Evolutionary conservation across 192 early-diverging fungal genomes (phyloP), one percentile per base, ranked within the genome.

Genomic region (Backusella morwellensis): DNA sequence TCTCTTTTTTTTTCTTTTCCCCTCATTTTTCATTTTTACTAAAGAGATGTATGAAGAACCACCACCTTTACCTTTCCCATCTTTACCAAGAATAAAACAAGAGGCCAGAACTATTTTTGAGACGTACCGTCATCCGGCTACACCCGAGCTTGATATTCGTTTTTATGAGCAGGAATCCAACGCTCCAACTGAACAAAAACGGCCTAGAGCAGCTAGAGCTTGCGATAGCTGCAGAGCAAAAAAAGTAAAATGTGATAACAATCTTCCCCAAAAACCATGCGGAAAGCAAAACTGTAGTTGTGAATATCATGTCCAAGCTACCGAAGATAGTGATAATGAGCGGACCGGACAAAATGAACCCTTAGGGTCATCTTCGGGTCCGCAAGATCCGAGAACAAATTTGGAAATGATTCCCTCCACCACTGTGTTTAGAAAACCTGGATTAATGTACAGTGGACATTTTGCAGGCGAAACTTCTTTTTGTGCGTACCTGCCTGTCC

Each of bases 401-500:
- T 35, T 23, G 19, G 68, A 70, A 5, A 40, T 70, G 35, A 36
- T 40, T 2, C 68, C 36, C 12, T 70, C 68, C 11, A 70, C 68
- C 11, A 70, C 68, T 40, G 68, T 35, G 35, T 70, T 70, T 15
- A 44, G 72, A n/a, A 50, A 73, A 34, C 34, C 72, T 21, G 72
- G 72, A 9, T 35, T 78, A 41, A 47, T 69, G 19, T 32, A 19
- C 6, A 35, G 36, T 3, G 73, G 78, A 6, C 73, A 79, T 59
- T 79, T 54, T 75, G 47, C 74, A 29, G 78, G 73, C 1, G 73
- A 75, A 15, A 79, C 73, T 4, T 74, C 66, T 3, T 73, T 54
- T 34, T 79, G 68, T 70, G 68, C 68, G 11, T 70, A 70, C 41
- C 35, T 70, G 21, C 68, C 68, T 40, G 36, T 6, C 8, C 23